Evolutionary conservation across 2,329 filamentous ascomycete species (phyloP).

Genomic region (Arthrobotrys conoides): DNA sequence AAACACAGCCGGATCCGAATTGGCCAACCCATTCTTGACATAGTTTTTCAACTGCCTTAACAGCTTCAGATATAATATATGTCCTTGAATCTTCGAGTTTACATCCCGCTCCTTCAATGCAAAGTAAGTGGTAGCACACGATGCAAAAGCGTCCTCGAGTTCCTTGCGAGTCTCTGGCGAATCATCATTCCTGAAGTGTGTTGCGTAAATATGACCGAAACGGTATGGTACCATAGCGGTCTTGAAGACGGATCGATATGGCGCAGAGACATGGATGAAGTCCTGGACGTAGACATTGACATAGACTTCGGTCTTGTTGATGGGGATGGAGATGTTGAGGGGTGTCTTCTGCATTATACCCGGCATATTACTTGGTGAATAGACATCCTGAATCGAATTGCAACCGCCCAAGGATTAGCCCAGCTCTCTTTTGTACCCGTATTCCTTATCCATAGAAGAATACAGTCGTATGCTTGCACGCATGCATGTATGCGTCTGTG

Average conservation of each 20-base stretch:
- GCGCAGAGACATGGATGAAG: conserved; percentile 59
- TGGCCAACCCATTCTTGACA: conserved; percentile 55
- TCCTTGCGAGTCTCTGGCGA: conserved; percentile 54
- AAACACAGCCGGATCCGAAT: conserved; percentile 57
- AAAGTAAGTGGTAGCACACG: conserved; percentile 57
- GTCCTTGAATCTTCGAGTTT: conserved; percentile 56
- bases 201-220: conserved; percentile 55
- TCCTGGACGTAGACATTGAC: conserved; percentile 58
- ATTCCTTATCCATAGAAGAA: conserved; percentile 11
- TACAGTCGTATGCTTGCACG: neutral
- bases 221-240: conserved; percentile 57
- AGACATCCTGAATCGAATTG: conserved; percentile 9
- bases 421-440: neutral
- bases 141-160: conserved; percentile 51
- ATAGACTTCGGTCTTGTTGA: conserved; percentile 51
- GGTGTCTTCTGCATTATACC: conserved; percentile 28
- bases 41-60: conserved; percentile 53
- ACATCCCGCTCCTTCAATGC: conserved; percentile 52
- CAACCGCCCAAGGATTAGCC: conserved; percentile 6
- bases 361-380: neutral
- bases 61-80: conserved; percentile 51
- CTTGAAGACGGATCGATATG: conserved; percentile 51
- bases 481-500: neutral
- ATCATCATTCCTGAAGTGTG: conserved; percentile 55
- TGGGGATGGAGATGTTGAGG: conserved; percentile 44